A percentile compares a stretch with the other conserved stretches of the same genome.
These are phyloP conservation scores for Monosporascus sp. DNA, from an alignment of 2,329 filamentous ascomycete genomes.

Conservation along the genomic window DNA sequence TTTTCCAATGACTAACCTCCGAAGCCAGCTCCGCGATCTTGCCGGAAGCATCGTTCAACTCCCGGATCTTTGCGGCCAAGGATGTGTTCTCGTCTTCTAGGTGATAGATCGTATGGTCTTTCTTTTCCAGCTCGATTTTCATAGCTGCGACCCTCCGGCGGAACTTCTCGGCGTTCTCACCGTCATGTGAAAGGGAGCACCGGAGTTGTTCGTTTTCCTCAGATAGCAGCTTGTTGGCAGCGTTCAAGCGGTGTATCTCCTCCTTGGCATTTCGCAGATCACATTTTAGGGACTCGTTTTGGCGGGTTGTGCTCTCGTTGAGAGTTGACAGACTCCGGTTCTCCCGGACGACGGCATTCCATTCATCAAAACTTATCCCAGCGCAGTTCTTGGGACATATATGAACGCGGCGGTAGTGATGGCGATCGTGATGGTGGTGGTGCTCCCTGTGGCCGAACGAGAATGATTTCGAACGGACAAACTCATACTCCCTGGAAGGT, in stretches of 20 bases:
- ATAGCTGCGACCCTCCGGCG: slow-evolving; percentile 12
- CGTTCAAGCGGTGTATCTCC: slow-evolving; percentile 11
- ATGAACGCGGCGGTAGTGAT: slow-evolving; percentile 7
- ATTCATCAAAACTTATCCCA: slow-evolving; percentile 18
- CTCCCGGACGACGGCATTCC: slow-evolving; percentile 13
- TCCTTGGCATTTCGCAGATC: slow-evolving; percentile 9
- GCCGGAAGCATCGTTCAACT: slow-evolving; percentile 8
- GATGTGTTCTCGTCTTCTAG: slow-evolving; percentile 11
- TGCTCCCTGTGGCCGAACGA: slow-evolving; percentile 13
- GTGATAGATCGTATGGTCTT: slow-evolving; percentile 6
- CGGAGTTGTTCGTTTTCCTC: slow-evolving; percentile 10
- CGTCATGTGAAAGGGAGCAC: slow-evolving; percentile 7
- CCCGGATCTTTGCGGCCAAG: slow-evolving; percentile 10
- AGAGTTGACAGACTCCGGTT: slow-evolving; percentile 9
- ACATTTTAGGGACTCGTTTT: slow-evolving; percentile 17
- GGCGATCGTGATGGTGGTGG: slow-evolving; percentile 9
- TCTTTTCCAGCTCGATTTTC: slow-evolving; percentile 12
- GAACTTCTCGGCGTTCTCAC: slow-evolving; percentile 10
- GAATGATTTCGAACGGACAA: slow-evolving; percentile 18
- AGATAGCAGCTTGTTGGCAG: slow-evolving; percentile 8
- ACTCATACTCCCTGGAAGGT: slow-evolving; percentile 9
- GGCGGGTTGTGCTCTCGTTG: slow-evolving; percentile 11
- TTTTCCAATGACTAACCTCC: slow-evolving; percentile 2
- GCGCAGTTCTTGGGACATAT: slow-evolving; percentile 21
- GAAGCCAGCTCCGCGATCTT: slow-evolving; percentile 2